Percentiles rank a stretch among this genome's conserved stretches.
phyloP scores from a whole-genome alignment of 1,139 yeast genomes.

The Pichia sp. region DNA sequence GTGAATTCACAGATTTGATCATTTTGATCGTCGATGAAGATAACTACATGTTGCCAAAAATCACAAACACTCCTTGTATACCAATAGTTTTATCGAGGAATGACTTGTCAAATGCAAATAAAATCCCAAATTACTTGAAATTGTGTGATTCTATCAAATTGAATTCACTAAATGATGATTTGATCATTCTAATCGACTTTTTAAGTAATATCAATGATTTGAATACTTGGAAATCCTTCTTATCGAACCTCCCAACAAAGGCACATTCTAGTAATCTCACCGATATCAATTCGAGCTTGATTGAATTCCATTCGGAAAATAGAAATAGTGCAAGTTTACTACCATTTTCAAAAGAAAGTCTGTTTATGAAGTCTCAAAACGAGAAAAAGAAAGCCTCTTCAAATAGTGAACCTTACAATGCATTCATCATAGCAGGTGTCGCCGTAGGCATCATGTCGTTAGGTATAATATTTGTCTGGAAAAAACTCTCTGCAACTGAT shows the following conservation, averaged over 20 bases:
- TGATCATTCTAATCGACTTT: constrained; percentile 31
- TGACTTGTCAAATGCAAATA: neutral
- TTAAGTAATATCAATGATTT: constrained; percentile 24
- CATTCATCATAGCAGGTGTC: constrained; percentile 25
- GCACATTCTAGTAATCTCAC: constrained; percentile 2
- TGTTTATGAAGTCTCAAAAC: neutral
- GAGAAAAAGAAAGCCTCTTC: neutral
- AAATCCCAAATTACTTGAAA: constrained; percentile 15
- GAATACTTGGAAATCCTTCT: constrained; percentile 13
- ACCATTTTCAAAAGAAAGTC: neutral
- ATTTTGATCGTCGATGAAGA: constrained; percentile 28
- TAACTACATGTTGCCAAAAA: constrained; percentile 29
- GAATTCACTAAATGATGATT: constrained; percentile 68
- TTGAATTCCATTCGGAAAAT: constrained; percentile 13
- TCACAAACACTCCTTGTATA: constrained; percentile 30
- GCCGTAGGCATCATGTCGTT: constrained; percentile 31
- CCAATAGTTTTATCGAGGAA: constrained; percentile 25
- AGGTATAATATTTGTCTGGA: constrained; percentile 28
- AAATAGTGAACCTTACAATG: constrained; percentile 9
- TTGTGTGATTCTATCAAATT: constrained; percentile 43
- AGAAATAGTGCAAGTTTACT: constrained; percentile 1
- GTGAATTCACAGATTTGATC: constrained; percentile 24
- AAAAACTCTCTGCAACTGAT: constrained; percentile 15
- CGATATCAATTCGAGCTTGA: constrained; percentile 25
- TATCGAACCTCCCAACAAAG: neutral